Evolutionary conservation across 2,329 filamentous ascomycete genomes (phyloP).

Genomic region (Huntiella decipiens): DNA sequence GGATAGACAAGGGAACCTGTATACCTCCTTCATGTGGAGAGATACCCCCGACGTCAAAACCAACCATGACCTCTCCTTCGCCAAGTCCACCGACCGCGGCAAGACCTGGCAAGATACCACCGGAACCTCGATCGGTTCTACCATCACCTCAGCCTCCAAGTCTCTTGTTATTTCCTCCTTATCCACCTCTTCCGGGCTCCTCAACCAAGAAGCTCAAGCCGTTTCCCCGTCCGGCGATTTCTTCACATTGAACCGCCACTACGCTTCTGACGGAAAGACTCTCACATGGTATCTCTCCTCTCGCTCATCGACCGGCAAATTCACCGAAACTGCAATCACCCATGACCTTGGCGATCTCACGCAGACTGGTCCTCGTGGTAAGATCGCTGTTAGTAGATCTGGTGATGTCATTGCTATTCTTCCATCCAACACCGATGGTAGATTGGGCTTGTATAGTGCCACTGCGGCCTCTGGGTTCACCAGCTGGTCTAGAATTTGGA

Average conservation of each 20-base stretch:
- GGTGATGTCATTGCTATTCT: constrained; percentile 13
- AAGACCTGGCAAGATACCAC: constrained; percentile 12
- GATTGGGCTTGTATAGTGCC: constrained; percentile 11
- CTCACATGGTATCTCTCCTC: constrained; percentile 10
- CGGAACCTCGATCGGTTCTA: constrained; percentile 5
- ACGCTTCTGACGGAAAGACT: constrained; percentile 4
- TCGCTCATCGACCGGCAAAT: constrained; percentile 6
- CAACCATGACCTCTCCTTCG: constrained; percentile 13
- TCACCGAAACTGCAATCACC: constrained; percentile 11
- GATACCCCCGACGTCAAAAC: constrained; percentile 13
- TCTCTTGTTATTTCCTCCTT: constrained; percentile 10
- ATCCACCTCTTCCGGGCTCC: constrained; percentile 12
- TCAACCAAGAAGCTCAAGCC: constrained; percentile 14
- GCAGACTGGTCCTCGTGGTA: constrained; percentile 12
- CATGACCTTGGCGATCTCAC: constrained; percentile 9
- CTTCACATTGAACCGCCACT: constrained; percentile 12
- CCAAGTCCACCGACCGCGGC: constrained; percentile 11
- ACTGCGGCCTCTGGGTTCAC: constrained; percentile 2
- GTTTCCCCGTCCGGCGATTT: constrained; percentile 10
- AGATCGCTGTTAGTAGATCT: constrained; percentile 10
- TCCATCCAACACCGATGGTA: constrained; percentile 9
- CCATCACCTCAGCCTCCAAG: neutral
- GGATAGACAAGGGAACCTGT: constrained; percentile 7
- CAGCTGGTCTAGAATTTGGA: constrained; percentile 11
- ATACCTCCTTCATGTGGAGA: constrained; percentile 13